A percentile compares a stretch with the other conserved stretches of the same genome.
Conservation (phyloP, 23 red algal species). For the Gracilaria domingensis region DNA sequence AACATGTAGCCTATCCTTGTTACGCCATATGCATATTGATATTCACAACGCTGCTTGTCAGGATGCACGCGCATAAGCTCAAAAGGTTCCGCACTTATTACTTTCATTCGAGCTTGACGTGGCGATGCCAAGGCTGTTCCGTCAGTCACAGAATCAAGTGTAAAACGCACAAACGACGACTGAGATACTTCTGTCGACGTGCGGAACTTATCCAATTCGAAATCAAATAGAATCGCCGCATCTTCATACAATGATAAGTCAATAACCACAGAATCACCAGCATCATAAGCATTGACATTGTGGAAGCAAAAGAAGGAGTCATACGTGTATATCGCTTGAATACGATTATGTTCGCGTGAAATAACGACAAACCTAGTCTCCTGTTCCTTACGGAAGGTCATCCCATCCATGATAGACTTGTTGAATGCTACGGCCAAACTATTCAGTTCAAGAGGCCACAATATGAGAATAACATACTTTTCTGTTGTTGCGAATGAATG, state of each 20-base stretch:
- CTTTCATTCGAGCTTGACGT: not conserved
- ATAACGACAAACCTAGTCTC: conserved; percentile 44
- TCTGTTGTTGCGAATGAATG: conserved; percentile 62
- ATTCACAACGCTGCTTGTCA: conserved; percentile 10
- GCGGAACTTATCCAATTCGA: conserved; percentile 51
- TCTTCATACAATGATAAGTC: conserved; percentile 64
- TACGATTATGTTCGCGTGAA: conserved; percentile 11
- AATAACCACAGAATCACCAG: conserved; percentile 32
- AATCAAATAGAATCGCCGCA: conserved; percentile 51
- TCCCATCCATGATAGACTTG: conserved; percentile 30
- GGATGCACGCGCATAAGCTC: conserved; percentile 64
- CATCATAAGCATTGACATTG: conserved; percentile 68
- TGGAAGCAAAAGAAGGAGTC: conserved; percentile 68
- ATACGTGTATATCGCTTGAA: conserved; percentile 59
- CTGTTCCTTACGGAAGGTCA: conserved; percentile 43
- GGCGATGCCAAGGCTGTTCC: not conserved
- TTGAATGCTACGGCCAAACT: conserved; percentile 39
- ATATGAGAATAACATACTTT: conserved; percentile 52
- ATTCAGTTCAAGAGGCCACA: conserved; percentile 49
- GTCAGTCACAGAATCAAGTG: not conserved
- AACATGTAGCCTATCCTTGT: not conserved
- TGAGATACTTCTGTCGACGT: not conserved
- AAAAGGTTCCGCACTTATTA: conserved; percentile 13
- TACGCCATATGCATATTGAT: conserved; percentile 59
- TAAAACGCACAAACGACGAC: conserved; percentile 36